Conservation (phyloP, 306 rosid species). For the Macrotyloma uniflorum region DNA sequence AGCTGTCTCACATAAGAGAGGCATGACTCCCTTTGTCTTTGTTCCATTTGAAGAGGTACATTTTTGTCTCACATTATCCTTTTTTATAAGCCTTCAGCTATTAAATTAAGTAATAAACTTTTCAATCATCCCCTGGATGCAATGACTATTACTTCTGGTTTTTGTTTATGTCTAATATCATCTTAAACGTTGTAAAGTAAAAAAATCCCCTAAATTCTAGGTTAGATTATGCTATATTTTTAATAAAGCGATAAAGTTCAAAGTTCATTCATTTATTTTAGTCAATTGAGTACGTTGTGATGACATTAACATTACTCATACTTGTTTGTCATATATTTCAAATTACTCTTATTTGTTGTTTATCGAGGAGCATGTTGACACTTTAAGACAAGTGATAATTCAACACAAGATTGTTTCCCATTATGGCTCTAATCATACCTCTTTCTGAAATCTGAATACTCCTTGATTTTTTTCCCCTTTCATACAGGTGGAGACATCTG, state of each 20-base stretch:
- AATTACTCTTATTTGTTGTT: neutral
- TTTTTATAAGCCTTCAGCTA: neutral
- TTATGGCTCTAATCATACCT: neutral
- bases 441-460: conserved; percentile 1
- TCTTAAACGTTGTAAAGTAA: neutral
- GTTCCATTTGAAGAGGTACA: conserved; percentile 87
- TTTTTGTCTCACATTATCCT: conserved; percentile 3
- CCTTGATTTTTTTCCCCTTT: neutral
- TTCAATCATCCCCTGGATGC: neutral
- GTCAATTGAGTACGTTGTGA: neutral
- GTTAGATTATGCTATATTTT: neutral
- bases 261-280: neutral
- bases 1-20: conserved; percentile 87
- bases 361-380: neutral
- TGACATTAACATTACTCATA: neutral
- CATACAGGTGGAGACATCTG: conserved; percentile 79
- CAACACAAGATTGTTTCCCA: neutral
- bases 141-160: neutral
- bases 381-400: neutral
- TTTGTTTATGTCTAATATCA: conserved; percentile 3
- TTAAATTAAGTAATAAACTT: conserved; percentile 21
- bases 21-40: conserved; percentile 84
- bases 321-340: neutral
- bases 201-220: neutral
- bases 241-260: conserved; percentile 2